Evolutionary conservation across 164 flowering plant species (phyloP), one percentile per base, ranked within the genome.

Genomic region (Akebia trifoliata): DNA sequence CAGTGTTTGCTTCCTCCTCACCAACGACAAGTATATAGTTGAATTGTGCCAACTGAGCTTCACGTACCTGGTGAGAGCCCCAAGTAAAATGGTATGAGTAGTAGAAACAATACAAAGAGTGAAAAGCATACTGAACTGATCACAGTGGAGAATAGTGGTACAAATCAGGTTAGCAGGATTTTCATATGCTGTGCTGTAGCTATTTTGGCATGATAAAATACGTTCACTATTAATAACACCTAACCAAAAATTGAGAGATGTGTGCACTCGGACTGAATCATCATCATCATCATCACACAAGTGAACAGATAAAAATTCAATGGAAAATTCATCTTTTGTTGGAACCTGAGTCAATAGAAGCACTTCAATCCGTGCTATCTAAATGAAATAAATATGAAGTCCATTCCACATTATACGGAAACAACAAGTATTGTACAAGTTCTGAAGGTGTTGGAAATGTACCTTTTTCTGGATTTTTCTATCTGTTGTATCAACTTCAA

Each of bases 1-100:
- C 81, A 6, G 76, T 77, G 56, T 65, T 74, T 14, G 84, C 86
- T 70, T 94, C 99, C 50, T 76, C 81, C 71, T 90, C 99, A 5
- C 99, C 96, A 42, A 94, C 97, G 32, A 94, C 99, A 73, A 94
- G 64, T 45, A 90, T 90, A 55, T 79, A 90, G 76, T 94, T 94
- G 80, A 83, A 94, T 54, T 94, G 99, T 1, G 96, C 90, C 61
- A 90, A 60, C 63, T 94, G 99, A 68, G 99, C 99, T 76, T 90
- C 97, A 42, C 96, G 79, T 35, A 90, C 84, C 99, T 94, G 71
- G 50, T 65, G 34, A 43, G 44, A 55, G 32, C 24, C 28, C 17
- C n/a, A n/a, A n/a, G n/a, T n/a, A 62, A 44, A 44, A 38, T n/a
- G 46, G 31, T 17, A 24, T 28, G 31, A 57, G 24, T 9, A 11